A percentile compares a stretch with the other conserved stretches of the same genome.
Evolutionary conservation across 2,329 filamentous ascomycete species (phyloP).

Genomic region (Pseudogymnoascus sp.): DNA sequence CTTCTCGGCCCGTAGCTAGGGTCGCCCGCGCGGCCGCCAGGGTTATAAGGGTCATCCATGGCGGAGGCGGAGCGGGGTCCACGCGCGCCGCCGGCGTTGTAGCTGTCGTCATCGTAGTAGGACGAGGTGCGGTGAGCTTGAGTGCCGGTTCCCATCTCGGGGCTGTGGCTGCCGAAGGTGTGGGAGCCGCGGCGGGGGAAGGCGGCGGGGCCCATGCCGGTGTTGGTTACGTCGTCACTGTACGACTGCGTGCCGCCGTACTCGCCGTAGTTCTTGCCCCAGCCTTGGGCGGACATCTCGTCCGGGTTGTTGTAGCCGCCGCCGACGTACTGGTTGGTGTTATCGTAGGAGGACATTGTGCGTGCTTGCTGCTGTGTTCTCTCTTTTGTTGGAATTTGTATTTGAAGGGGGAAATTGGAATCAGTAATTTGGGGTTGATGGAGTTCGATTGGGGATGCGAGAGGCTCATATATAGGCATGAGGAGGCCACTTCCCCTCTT

Average conservation of each 20-base stretch:
- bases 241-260: background rate
- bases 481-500: background rate
- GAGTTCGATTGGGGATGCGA: background rate
- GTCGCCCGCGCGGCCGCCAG: background rate
- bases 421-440: background rate
- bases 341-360: constrained; percentile 2
- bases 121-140: background rate
- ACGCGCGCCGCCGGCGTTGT: background rate
- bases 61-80: background rate
- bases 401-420: background rate
- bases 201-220: background rate
- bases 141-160: background rate
- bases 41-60: background rate
- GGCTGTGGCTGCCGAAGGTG: background rate
- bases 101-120: background rate
- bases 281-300: background rate
- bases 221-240: background rate
- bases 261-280: background rate
- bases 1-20: background rate
- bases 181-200: background rate
- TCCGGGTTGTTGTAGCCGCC: background rate
- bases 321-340: background rate
- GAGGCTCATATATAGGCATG: background rate
- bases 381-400: background rate
- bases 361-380: background rate